A percentile compares a stretch with the other conserved stretches of the same genome.
These are phyloP conservation scores for Gamsiella multidivaricata DNA, from an alignment of 192 early-diverging fungal genomes.

Conservation along the genomic window DNA sequence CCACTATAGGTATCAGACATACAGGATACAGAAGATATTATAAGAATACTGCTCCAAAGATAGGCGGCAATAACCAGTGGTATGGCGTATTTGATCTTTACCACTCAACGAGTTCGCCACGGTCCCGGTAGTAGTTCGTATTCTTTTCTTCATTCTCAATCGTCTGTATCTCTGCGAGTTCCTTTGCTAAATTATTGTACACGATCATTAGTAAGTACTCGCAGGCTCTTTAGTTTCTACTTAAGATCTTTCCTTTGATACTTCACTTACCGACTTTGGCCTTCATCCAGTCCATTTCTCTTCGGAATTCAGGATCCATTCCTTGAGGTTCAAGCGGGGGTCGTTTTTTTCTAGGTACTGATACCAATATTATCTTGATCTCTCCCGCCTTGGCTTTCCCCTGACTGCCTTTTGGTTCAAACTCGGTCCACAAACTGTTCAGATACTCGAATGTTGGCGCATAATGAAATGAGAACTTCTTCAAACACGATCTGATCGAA, in stretches of 20 bases:
- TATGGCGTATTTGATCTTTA: background rate
- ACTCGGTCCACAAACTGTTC: background rate
- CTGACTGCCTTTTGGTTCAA: background rate
- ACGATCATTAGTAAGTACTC: background rate
- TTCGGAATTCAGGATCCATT: constrained; percentile 26
- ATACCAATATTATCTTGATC: background rate
- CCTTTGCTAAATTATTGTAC: constrained; percentile 4
- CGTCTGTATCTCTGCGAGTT: constrained; percentile 16
- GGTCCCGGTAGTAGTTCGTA: constrained; percentile 18
- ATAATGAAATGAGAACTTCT: constrained; percentile 19
- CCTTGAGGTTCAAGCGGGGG: background rate
- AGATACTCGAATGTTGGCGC: constrained; percentile 28
- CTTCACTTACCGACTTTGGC: constrained; percentile 19
- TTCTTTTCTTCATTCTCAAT: constrained; percentile 28
- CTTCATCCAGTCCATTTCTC: constrained; percentile 16
- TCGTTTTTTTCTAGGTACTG: background rate
- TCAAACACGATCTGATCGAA: constrained; percentile 17
- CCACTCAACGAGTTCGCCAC: constrained; percentile 28
- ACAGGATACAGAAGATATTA: background rate
- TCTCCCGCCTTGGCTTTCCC: background rate
- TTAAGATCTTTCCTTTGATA: background rate
- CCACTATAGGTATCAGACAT: constrained; percentile 34
- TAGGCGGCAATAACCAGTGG: background rate
- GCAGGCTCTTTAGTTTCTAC: background rate
- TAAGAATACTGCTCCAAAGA: background rate